Conservation (phyloP, 345 rosid genomes). For the Atalantia buxifolia region DNA sequence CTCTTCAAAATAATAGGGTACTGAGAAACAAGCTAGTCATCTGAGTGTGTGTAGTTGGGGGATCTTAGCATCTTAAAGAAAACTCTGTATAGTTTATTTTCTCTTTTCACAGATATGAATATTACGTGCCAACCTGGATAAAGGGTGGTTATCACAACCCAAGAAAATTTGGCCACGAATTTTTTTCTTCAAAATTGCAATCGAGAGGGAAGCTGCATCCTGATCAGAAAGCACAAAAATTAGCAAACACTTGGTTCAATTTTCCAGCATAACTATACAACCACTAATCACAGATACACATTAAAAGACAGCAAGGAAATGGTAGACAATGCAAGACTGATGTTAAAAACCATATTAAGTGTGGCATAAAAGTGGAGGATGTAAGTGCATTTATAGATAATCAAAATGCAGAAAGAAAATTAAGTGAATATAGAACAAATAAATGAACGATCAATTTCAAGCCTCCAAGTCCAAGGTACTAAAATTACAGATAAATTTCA, state of each 20-base stretch:
- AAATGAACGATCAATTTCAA: slow-evolving; percentile 1
- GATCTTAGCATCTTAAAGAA: neutral
- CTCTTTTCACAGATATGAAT: neutral
- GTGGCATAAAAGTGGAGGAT: neutral
- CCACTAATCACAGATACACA: neutral
- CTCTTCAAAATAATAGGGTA: neutral
- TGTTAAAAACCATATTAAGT: neutral
- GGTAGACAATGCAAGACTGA: neutral
- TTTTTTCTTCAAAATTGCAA: slow-evolving; percentile 81
- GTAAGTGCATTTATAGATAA: neutral
- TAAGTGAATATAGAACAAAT: neutral
- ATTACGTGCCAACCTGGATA: slow-evolving; percentile 63
- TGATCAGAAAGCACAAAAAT: slow-evolving; percentile 25
- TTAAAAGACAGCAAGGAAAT: neutral
- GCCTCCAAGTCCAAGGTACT: neutral
- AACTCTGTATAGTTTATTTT: neutral
- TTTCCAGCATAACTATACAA: neutral
- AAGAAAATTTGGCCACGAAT: slow-evolving; percentile 60
- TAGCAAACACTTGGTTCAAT: slow-evolving; percentile 5
- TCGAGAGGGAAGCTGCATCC: slow-evolving; percentile 93
- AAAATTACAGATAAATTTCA: neutral
- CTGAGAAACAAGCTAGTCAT: neutral
- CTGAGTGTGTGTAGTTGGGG: neutral
- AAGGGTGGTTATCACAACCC: slow-evolving; percentile 96
- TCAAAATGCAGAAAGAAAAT: neutral